Conservation (phyloP, 2,329 filamentous ascomycete species). For the Drechmeria coniospora region DNA sequence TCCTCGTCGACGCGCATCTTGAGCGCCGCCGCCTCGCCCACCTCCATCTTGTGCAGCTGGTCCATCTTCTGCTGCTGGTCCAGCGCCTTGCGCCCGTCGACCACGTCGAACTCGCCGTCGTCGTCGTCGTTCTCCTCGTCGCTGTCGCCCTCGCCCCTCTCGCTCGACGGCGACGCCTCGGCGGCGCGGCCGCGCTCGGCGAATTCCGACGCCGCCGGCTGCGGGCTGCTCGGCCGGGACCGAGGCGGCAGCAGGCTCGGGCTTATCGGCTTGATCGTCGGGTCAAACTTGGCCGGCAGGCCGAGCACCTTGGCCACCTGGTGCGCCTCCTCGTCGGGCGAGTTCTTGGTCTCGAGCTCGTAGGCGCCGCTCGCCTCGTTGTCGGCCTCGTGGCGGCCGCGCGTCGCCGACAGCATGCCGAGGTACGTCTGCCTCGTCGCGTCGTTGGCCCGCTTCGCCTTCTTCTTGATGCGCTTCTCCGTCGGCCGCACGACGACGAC, state of each 20-base stretch:
- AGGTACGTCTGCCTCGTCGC: slow-evolving; percentile 61
- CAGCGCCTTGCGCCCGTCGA: slow-evolving; percentile 26
- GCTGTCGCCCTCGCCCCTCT: slow-evolving; percentile 25
- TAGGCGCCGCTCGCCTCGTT: slow-evolving; percentile 36
- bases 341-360: slow-evolving; percentile 38
- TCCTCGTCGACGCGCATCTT: slow-evolving; percentile 22
- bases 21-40: slow-evolving; percentile 39
- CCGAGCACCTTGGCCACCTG: slow-evolving; percentile 48
- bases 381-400: slow-evolving; percentile 42
- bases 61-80: slow-evolving; percentile 32
- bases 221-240: slow-evolving; percentile 8
- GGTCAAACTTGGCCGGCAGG: slow-evolving; percentile 46
- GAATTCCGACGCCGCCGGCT: slow-evolving; percentile 5
- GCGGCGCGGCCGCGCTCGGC: slow-evolving; percentile 8
- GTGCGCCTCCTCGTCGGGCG: slow-evolving; percentile 47
- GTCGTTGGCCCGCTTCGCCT: slow-evolving; percentile 67
- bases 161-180: slow-evolving; percentile 16
- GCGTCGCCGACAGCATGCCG: slow-evolving; percentile 53
- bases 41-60: slow-evolving; percentile 43
- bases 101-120: slow-evolving; percentile 28
- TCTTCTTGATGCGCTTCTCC: slow-evolving; percentile 79
- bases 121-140: slow-evolving; percentile 25
- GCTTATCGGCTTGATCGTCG: slow-evolving; percentile 43
- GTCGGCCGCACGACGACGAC: slow-evolving; percentile 84
- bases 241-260: slow-evolving; percentile 9